Evolutionary conservation across 2,329 filamentous ascomycete genomes (phyloP).

Genomic region (Byssochlamys sp.): DNA sequence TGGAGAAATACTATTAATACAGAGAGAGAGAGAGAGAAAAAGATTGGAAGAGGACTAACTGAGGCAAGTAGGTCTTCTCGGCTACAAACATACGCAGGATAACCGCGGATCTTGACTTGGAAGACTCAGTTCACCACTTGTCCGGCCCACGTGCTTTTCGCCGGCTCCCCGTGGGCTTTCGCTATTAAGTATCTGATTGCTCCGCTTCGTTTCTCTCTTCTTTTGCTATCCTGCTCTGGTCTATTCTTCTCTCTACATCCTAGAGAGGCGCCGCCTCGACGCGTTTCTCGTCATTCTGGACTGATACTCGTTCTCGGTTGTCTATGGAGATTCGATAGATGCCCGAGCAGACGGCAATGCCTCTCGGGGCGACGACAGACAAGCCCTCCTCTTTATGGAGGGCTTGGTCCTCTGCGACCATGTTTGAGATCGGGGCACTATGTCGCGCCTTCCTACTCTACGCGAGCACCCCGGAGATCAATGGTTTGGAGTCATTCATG

Average conservation of each 20-base stretch:
- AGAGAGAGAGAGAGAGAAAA: background rate
- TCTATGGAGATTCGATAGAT: slow-evolving; percentile 10
- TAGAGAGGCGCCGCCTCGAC: background rate
- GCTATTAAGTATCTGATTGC: background rate
- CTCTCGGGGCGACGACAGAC: slow-evolving; percentile 34
- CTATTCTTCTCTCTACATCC: slow-evolving; percentile 5
- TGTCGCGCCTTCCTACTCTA: slow-evolving; percentile 66
- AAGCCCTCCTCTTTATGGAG: slow-evolving; percentile 51
- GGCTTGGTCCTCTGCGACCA: slow-evolving; percentile 60
- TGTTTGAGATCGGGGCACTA: slow-evolving; percentile 62
- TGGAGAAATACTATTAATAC: background rate
- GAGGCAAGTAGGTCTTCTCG: background rate
- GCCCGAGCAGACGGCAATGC: slow-evolving; percentile 23
- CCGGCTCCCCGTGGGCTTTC: background rate
- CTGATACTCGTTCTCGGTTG: background rate
- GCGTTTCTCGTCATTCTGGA: background rate
- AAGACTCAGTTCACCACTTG: background rate
- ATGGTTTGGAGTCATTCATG: slow-evolving; percentile 67
- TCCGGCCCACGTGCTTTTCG: background rate
- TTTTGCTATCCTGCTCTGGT: background rate
- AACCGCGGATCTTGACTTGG: background rate
- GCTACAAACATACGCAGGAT: background rate
- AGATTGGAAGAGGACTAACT: background rate
- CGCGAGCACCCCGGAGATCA: slow-evolving; percentile 64
- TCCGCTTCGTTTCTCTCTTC: background rate